These are phyloP conservation scores for Daedaleopsis sinensis DNA, from an alignment of 768 basidiomycete species.

Conservation along the genomic window DNA sequence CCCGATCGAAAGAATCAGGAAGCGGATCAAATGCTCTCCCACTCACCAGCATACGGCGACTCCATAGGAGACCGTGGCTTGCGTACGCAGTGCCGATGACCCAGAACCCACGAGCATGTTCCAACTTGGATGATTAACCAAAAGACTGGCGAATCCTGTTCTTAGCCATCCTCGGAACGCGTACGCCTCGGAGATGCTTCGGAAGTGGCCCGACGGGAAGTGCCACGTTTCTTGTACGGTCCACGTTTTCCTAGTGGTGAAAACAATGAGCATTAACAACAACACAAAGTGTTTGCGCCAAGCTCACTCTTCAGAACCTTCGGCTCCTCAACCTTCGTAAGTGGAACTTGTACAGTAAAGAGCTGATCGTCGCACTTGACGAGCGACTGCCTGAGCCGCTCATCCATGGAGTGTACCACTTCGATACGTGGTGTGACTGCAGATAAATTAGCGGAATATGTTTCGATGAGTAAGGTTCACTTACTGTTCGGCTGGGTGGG, in stretches of 20 bases:
- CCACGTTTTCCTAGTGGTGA: neutral
- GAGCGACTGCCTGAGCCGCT: neutral
- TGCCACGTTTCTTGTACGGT: conserved; percentile 11
- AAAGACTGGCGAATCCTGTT: too few relatives aligned
- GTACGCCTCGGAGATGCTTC: neutral
- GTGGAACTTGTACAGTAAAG: neutral
- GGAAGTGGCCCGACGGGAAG: neutral
- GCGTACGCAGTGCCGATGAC: too few relatives aligned
- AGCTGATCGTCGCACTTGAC: conserved; percentile 16
- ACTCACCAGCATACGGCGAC: neutral
- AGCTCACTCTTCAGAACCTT: conserved; percentile 14
- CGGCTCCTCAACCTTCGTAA: neutral
- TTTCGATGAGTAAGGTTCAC: neutral
- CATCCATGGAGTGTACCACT: neutral
- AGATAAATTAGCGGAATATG: neutral
- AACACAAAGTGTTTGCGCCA: neutral
- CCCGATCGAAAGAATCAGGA: neutral
- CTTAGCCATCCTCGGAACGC: conserved; percentile 5
- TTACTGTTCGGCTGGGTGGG: conserved; percentile 11
- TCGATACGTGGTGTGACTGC: conserved; percentile 9
- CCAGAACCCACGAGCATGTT: too few relatives aligned
- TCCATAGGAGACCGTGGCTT: too few relatives aligned
- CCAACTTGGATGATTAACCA: too few relatives aligned
- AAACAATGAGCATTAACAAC: neutral
- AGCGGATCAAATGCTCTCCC: neutral